These are phyloP conservation scores for Paecilomyces niveus DNA, from an alignment of 2,329 filamentous ascomycete species.

Conservation along the genomic window DNA sequence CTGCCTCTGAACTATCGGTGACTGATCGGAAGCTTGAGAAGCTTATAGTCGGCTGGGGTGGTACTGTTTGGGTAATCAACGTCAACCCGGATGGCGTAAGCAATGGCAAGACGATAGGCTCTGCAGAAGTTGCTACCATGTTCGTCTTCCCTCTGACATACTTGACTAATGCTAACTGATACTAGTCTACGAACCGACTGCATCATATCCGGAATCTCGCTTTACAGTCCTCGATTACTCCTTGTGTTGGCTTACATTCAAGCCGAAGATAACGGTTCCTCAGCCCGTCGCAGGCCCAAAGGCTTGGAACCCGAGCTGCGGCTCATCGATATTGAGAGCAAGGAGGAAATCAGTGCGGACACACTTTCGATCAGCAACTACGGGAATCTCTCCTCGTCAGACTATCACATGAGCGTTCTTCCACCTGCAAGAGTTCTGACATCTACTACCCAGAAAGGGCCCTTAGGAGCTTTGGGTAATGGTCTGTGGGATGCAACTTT, in stretches of 20 bases:
- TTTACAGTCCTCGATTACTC: constrained; percentile 89
- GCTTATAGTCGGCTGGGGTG: constrained; percentile 88
- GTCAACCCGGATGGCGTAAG: constrained; percentile 64
- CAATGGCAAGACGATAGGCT: constrained; percentile 61
- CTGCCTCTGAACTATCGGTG: constrained; percentile 32
- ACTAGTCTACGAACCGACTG: constrained; percentile 85
- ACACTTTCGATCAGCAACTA: constrained; percentile 78
- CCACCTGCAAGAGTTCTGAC: constrained; percentile 66
- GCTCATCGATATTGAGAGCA: constrained; percentile 79
- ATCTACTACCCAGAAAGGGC: constrained; percentile 59
- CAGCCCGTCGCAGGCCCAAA: constrained; percentile 63
- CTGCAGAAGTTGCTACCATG: constrained; percentile 88
- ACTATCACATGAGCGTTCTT: constrained; percentile 83
- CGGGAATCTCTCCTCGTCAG: constrained; percentile 75
- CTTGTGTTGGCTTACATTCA: constrained; percentile 87
- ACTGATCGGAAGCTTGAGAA: constrained; percentile 53
- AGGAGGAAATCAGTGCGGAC: constrained; percentile 78
- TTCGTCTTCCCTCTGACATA: constrained; percentile 42
- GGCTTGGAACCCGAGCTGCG: constrained; percentile 82
- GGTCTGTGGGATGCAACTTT: constrained; percentile 86
- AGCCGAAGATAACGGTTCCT: constrained; percentile 60
- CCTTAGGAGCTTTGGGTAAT: constrained; percentile 66
- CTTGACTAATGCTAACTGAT: constrained; percentile 26
- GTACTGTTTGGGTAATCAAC: constrained; percentile 92
- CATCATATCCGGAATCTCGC: constrained; percentile 91